Base-by-base conservation (phyloP, 139 green algal genomes). In the Picochlorum costavermella region DNA sequence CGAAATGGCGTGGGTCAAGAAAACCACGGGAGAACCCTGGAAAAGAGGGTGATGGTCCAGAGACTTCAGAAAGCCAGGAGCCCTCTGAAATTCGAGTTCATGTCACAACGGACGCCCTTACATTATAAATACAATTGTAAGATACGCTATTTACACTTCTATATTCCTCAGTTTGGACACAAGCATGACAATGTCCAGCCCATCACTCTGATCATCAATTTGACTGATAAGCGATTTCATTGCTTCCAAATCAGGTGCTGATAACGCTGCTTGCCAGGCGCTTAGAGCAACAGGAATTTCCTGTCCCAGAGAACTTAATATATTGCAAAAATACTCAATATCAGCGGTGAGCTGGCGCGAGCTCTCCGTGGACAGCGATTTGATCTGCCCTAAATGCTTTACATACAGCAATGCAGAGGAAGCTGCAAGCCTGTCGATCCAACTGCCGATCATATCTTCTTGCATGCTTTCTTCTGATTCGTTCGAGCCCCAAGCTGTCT, bases 241-340 rank as follows among this genome's bases (percentile, higher is more conserved):
- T 13, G 33, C 33, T 40, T 40, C 33, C 3, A 6, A 40, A 40
- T 40, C 33, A 40, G 33, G 11, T 40, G 33, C 40, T 0, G 61
- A 56, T 46, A 77, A 63, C 63, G 81, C 61, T 68, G 50, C 74
- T 65, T 89, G 86, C 74, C 83, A 76, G 31, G 85, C 91, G 4
- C 73, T 73, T 45, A 96, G 74, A 9, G 56, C 33, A 3, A 83
- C 48, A 8, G 86, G 83, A 20, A 86, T 73, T 14, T 67, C 63
- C 23, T 93, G 78, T 9, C 83, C 83, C 45, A 97, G 79, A 25
- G 91, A 91, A 16, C 67, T 63, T 67, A 96, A 83, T 28, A 97
- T 84, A 63, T 96, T 97, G 67, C 71, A 81, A 33, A 97, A 90
- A 85, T 97, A 97, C 68, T 97, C 91, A 36, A 92, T 69, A 64